Evolutionary conservation across 495 filamentous ascomycete species (phyloP).

Genomic region (Penicillium subrubescens): DNA sequence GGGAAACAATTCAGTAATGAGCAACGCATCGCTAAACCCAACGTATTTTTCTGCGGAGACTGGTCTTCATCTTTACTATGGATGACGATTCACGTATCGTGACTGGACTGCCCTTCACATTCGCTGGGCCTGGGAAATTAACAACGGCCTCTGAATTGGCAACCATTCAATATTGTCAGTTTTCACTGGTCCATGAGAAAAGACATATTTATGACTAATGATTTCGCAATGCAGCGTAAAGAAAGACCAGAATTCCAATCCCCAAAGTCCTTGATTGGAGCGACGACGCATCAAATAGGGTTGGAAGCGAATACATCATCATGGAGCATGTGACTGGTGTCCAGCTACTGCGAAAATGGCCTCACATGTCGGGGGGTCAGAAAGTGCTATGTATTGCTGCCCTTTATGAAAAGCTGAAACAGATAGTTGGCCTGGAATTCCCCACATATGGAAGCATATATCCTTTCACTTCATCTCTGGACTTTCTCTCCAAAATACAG

Average conservation of each 20-base stretch:
- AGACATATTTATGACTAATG: no score
- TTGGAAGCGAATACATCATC: conserved; percentile 51
- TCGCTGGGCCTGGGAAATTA: conserved; percentile 32
- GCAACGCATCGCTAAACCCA: no score
- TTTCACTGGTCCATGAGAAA: no score
- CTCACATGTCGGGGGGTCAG: conserved; percentile 35
- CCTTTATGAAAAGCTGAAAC: conserved; percentile 34
- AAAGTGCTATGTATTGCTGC: conserved; percentile 36
- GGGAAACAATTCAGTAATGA: no score
- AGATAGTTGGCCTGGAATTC: conserved; percentile 39
- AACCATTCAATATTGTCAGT: conserved; percentile 2
- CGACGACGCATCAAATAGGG: conserved; percentile 30
- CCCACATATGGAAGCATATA: conserved; percentile 47
- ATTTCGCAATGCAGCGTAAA: background rate
- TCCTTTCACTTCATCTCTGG: conserved; percentile 16
- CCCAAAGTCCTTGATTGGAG: conserved; percentile 47
- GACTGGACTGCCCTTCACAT: conserved; percentile 38
- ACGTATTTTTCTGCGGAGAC: no score
- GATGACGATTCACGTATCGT: conserved; percentile 37
- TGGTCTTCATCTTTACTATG: conserved; percentile 45
- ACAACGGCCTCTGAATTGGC: conserved; percentile 2
- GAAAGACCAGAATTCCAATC: conserved; percentile 28
- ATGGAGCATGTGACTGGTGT: conserved; percentile 43
- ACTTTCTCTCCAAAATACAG: conserved; percentile 19
- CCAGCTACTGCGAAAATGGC: conserved; percentile 40